Evolutionary conservation across 1,139 yeast genomes (phyloP).

Genomic region (Yamadazyma membranifaciens): DNA sequence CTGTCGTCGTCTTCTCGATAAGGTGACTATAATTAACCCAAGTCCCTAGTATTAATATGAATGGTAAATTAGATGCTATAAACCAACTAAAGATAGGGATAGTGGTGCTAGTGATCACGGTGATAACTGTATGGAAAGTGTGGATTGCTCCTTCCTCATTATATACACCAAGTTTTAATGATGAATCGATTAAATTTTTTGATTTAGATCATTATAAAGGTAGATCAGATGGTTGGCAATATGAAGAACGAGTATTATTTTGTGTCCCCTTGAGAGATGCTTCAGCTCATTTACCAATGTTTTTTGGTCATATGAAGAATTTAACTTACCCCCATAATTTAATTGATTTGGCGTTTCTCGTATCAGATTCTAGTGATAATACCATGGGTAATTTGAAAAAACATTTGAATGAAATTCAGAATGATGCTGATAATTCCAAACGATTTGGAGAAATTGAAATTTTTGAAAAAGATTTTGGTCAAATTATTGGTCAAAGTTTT

Average conservation of each 20-base stretch:
- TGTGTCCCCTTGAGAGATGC: conserved; percentile 64
- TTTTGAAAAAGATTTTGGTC: conserved; percentile 54
- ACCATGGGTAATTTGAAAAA: conserved; percentile 49
- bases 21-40: not conserved
- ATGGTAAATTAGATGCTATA: conserved; percentile 3
- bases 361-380: conserved; percentile 57
- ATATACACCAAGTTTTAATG: conserved; percentile 26
- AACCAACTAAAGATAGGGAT: conserved; percentile 2
- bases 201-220: conserved; percentile 48
- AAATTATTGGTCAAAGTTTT: conserved; percentile 51
- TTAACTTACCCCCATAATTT: conserved; percentile 57
- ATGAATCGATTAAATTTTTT: conserved; percentile 34
- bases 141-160: conserved; percentile 4
- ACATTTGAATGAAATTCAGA: conserved; percentile 45
- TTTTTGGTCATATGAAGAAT: conserved; percentile 55
- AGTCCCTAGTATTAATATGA: not conserved
- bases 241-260: conserved; percentile 52
- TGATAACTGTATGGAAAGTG: conserved; percentile 1
- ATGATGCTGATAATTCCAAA: conserved; percentile 36
- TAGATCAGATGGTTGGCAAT: conserved; percentile 51
- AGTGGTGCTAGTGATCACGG: conserved; percentile 2
- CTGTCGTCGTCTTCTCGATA: not conserved
- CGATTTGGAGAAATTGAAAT: conserved; percentile 58
- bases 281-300: conserved; percentile 62
- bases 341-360: conserved; percentile 58